Evolutionary conservation across 2,329 filamentous ascomycete genomes (phyloP).

Genomic region (Magnaporthiopsis incrustans): DNA sequence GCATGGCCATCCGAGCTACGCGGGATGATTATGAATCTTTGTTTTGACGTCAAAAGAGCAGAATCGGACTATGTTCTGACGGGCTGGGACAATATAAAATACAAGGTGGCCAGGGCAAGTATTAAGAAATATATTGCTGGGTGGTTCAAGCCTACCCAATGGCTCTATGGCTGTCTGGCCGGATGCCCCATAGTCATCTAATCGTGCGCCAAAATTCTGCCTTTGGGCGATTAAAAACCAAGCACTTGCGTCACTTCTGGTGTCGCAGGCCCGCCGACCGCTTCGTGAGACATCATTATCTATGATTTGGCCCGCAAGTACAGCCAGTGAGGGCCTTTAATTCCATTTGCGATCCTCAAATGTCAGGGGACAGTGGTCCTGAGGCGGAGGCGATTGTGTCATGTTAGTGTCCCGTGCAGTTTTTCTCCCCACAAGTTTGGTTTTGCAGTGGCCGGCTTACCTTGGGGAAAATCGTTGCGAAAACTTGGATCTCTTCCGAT

Average conservation of each 20-base stretch:
- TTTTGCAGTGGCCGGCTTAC: slow-evolving; percentile 42
- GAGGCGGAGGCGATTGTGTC: slow-evolving; percentile 14
- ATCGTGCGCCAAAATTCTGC: background rate
- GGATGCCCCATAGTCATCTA: background rate
- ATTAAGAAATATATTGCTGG: background rate
- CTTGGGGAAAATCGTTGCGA: slow-evolving; percentile 96
- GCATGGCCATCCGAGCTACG: background rate
- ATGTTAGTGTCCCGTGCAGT: slow-evolving; percentile 8
- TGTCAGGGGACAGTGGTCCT: slow-evolving; percentile 79
- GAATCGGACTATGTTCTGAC: background rate
- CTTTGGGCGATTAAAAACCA: background rate
- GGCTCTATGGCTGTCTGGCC: background rate
- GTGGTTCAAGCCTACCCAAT: background rate
- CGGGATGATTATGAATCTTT: background rate
- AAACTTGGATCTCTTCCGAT: slow-evolving; percentile 95
- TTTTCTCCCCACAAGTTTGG: slow-evolving; percentile 4
- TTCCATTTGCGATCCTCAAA: slow-evolving; percentile 50
- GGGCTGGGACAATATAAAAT: background rate
- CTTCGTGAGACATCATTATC: background rate
- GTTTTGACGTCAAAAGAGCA: background rate
- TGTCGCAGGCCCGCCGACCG: background rate
- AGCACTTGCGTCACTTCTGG: too few relatives aligned
- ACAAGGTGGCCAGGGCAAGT: background rate
- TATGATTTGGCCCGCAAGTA: background rate
- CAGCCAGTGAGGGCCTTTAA: background rate